Percentiles rank a stretch among this genome's conserved stretches.
phyloP scores from a whole-genome alignment of 257 asterid species.

The Echium plantagineum region DNA sequence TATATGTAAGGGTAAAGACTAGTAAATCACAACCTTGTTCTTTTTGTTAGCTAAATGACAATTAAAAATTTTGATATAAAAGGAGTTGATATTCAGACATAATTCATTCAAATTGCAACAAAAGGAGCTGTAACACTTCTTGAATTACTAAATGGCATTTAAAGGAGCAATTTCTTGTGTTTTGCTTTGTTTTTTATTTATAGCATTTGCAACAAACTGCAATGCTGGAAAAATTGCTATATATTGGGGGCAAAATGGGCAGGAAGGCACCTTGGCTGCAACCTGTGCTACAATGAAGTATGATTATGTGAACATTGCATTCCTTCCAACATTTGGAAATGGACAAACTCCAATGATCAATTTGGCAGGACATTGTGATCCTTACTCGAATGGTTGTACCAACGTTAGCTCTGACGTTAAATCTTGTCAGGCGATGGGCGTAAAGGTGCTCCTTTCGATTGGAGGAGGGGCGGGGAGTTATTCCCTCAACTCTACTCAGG shows the following conservation, averaged over 20 bases:
- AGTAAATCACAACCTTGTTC: too few species aligned
- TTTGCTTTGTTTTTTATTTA: background rate
- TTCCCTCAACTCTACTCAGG: constrained; percentile 28
- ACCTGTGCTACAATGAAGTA: constrained; percentile 47
- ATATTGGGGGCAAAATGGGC: constrained; percentile 56
- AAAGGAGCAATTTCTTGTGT: background rate
- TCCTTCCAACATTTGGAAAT: constrained; percentile 43
- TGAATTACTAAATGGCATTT: background rate
- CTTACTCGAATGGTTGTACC: constrained; percentile 26
- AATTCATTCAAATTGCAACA: too few species aligned
- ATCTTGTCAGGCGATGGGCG: constrained; percentile 35
- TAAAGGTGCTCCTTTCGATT: constrained; percentile 41
- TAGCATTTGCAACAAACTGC: constrained; percentile 10
- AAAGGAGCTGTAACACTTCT: too few species aligned
- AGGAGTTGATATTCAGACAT: too few species aligned
- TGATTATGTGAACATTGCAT: constrained; percentile 32
- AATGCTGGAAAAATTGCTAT: constrained; percentile 47
- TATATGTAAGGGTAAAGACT: too few species aligned
- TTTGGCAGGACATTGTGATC: constrained; percentile 61
- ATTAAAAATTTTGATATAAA: too few species aligned
- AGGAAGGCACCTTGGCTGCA: constrained; percentile 42
- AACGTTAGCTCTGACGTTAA: constrained; percentile 28
- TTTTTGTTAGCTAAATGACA: too few species aligned
- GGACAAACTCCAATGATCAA: constrained; percentile 39
- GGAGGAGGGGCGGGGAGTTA: constrained; percentile 51